Percentiles rank a stretch among this genome's conserved stretches.
Evolutionary conservation across 768 basidiomycete genomes (phyloP).

Genomic region (Phanerodontia chrysosporium): DNA sequence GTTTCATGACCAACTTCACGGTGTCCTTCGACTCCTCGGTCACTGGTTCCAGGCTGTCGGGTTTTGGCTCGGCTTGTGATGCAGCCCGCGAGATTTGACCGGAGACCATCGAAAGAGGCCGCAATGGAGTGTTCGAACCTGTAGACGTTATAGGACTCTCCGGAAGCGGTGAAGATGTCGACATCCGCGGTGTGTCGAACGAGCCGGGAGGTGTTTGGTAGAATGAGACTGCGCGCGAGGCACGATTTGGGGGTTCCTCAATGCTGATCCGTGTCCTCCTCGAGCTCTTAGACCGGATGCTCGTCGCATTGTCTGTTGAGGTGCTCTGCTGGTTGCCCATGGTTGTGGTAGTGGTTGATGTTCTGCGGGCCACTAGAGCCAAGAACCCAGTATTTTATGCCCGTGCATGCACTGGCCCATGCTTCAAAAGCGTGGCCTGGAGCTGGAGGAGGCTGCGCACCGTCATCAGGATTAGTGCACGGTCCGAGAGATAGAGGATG

Average conservation of each 20-base stretch:
- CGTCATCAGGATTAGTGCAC: neutral
- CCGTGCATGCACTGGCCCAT: neutral
- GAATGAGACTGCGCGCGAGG: conserved; percentile 6
- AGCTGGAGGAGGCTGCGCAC: neutral
- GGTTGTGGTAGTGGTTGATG: neutral
- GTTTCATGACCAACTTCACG: neutral
- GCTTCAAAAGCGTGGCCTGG: neutral
- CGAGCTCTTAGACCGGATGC: neutral
- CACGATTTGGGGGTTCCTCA: neutral
- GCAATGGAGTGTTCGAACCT: neutral
- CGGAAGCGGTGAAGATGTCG: neutral
- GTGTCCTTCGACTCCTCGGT: neutral
- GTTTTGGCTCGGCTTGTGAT: neutral
- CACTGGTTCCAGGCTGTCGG: neutral
- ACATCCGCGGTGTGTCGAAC: neutral
- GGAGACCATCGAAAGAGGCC: neutral
- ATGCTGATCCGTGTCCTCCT: neutral
- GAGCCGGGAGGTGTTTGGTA: conserved; percentile 9
- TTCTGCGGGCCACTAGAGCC: neutral
- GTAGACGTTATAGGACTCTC: neutral
- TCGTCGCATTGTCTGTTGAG: neutral
- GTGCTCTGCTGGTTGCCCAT: conserved; percentile 7
- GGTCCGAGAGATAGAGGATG: neutral
- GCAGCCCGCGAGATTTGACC: neutral
- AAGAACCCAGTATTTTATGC: neutral